phyloP scores from a whole-genome alignment of 2,329 filamentous ascomycete genomes.

The Raffaelea ambrosiae region DNA sequence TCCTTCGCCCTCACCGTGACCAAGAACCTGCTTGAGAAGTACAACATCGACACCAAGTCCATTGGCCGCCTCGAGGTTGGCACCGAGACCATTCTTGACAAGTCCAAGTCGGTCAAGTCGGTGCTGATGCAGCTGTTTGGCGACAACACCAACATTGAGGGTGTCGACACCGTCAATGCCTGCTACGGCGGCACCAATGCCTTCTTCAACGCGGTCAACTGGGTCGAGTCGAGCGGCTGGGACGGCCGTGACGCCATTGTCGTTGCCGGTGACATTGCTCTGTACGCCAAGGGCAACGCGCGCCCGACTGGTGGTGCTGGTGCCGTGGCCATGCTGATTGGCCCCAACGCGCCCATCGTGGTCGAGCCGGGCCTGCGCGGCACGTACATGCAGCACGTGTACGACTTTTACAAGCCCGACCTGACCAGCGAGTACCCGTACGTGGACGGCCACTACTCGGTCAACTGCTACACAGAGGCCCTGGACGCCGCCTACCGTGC shows the following conservation, averaged over 20 bases:
- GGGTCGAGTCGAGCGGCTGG: conserved; percentile 81
- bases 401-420: conserved; percentile 89
- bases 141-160: conserved; percentile 77
- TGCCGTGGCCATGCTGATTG: conserved; percentile 69
- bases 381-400: conserved; percentile 74
- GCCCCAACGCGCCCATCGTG: conserved; percentile 68
- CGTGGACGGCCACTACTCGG: conserved; percentile 75
- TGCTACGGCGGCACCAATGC: conserved; percentile 85
- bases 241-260: conserved; percentile 76
- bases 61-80: conserved; percentile 78
- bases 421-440: conserved; percentile 80
- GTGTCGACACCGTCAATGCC: conserved; percentile 74
- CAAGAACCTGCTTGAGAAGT: conserved; percentile 72
- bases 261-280: conserved; percentile 72
- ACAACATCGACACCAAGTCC: conserved; percentile 69
- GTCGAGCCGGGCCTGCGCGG: conserved; percentile 72
- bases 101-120: conserved; percentile 86
- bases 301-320: conserved; percentile 75
- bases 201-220: conserved; percentile 75
- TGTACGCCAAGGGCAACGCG: conserved; percentile 77
- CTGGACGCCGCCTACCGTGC: conserved; percentile 75
- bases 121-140: conserved; percentile 81
- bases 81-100: conserved; percentile 79
- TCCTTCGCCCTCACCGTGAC: conserved; percentile 72
- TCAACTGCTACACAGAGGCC: conserved; percentile 74